Evolutionary conservation across 1,284 basidiomycete species (phyloP).

Genomic region (Ganoderma resinaceum): DNA sequence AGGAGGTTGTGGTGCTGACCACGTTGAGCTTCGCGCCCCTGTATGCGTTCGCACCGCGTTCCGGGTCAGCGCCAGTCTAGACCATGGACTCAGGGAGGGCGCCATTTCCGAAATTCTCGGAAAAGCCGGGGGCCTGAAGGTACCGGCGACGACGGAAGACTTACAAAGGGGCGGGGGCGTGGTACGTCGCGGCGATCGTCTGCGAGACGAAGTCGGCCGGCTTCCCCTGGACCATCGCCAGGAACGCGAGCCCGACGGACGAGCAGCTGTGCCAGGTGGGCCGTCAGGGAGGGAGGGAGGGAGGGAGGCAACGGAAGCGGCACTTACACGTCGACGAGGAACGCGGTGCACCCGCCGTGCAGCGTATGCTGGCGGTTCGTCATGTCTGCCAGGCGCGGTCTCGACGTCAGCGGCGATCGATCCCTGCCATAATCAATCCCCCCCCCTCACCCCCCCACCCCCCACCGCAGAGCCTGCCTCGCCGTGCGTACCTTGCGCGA

Average conservation of each 20-base stretch:
- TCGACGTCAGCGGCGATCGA: neutral
- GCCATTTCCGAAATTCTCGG: neutral
- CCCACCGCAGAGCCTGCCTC: neutral
- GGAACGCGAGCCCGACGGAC: slow-evolving; percentile 45
- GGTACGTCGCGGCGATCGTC: slow-evolving; percentile 57
- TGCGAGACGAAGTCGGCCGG: slow-evolving; percentile 52
- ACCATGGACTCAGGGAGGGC: neutral
- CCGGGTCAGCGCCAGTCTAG: neutral
- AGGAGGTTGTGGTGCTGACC: slow-evolving; percentile 16
- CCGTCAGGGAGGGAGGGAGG: neutral
- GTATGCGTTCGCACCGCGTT: neutral
- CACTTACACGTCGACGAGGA: slow-evolving; percentile 30
- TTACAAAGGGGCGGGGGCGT: slow-evolving; percentile 24
- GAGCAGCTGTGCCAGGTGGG: slow-evolving; percentile 46
- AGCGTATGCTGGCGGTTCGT: slow-evolving; percentile 30
- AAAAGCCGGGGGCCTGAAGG: neutral
- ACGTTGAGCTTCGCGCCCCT: slow-evolving; percentile 20
- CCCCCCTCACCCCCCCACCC: no score
- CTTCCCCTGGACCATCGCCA: slow-evolving; percentile 45
- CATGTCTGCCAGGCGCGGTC: slow-evolving; percentile 30
- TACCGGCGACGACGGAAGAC: neutral
- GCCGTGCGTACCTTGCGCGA: slow-evolving; percentile 10
- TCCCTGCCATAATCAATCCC: no score
- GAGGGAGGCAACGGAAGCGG: neutral
- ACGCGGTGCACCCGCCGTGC: slow-evolving; percentile 37